Evolutionary conservation across 208 protist genomes (phyloP), one percentile per base, ranked within the genome.

Genomic region (Trypanosoma boissoni): DNA sequence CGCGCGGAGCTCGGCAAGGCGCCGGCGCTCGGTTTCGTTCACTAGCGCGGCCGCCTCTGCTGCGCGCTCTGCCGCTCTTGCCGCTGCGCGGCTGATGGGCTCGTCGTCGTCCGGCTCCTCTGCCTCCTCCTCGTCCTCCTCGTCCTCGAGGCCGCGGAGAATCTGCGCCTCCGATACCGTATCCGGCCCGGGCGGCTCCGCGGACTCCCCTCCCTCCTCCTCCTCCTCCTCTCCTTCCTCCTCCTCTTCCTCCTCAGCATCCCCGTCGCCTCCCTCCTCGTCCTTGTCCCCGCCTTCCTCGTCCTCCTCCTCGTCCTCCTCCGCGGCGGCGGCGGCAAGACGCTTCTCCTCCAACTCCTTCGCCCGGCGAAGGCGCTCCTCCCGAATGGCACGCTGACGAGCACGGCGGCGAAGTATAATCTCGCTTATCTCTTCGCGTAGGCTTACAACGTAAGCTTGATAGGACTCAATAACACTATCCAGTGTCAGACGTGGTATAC

Each of bases 371-470:
- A 18, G 21, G n/a, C 54, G 58, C 34, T 68, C 48, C 20, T 74
- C 73, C 0, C 64, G 69, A 1, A 73, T 75, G 18, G 46, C 73
- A n/a, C 83, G 74, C 31, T 41, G 44, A 7, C 82, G 73, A 31
- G 72, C 67, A 9, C 78, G 77, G 9, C 83, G 76, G 3, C 78
- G 83, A 58, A 83, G 55, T 32, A 91, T 56, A n/a, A 80, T 78
- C 1, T 67, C 60, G 24, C 74, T 52, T 7, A 92, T 67, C 68
- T 81, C 67, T 37, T 31, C 67, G 31, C 75, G 73, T 45, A 92
- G 26, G 14, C 67, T 58, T 18, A 36, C 72, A 29, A 76, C 65
- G 74, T 91, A 68, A 3, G 18, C 55, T 58, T 82, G 67, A 50
- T 83, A 93, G 18, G 74, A 70, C 1, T 29, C 26, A 28, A 89